Evolutionary conservation across 495 filamentous ascomycete genomes (phyloP).

Genomic region (Pseudevernia furfuracea): DNA sequence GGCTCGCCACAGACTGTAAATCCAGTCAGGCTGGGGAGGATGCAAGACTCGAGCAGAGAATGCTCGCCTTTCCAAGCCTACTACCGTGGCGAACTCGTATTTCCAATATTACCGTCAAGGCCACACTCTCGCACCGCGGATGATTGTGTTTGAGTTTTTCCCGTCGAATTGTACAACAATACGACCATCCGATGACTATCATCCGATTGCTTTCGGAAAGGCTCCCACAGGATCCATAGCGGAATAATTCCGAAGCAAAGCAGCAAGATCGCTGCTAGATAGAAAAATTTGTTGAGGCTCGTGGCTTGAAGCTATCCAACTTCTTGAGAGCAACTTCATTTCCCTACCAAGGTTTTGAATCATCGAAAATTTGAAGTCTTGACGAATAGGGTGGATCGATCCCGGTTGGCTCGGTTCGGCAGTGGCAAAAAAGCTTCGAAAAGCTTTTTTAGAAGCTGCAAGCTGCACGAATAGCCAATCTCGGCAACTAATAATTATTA

Average conservation of each 20-base stretch:
- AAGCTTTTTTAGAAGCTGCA: background rate
- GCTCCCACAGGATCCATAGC: background rate
- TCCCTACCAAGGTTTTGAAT: conserved; percentile 10
- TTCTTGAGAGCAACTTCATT: background rate
- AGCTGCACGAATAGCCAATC: background rate
- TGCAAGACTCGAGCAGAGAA: background rate
- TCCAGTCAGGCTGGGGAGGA: background rate
- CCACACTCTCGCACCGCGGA: no score
- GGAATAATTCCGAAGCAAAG: no score
- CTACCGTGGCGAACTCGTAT: background rate
- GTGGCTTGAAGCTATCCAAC: background rate
- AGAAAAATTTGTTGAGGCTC: background rate
- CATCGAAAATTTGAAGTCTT: background rate
- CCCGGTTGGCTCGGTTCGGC: conserved; percentile 7
- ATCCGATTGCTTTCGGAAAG: background rate
- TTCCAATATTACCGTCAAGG: background rate
- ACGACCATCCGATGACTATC: no score
- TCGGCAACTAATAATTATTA: conserved; percentile 6
- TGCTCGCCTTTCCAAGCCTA: background rate
- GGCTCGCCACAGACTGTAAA: background rate
- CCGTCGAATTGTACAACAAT: no score
- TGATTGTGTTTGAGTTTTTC: no score
- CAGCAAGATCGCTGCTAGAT: no score
- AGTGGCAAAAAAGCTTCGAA: background rate
- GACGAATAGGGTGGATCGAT: background rate